Evolutionary conservation across 2,329 filamentous ascomycete species (phyloP).

Genomic region (Mycosphaerella arachidis): DNA sequence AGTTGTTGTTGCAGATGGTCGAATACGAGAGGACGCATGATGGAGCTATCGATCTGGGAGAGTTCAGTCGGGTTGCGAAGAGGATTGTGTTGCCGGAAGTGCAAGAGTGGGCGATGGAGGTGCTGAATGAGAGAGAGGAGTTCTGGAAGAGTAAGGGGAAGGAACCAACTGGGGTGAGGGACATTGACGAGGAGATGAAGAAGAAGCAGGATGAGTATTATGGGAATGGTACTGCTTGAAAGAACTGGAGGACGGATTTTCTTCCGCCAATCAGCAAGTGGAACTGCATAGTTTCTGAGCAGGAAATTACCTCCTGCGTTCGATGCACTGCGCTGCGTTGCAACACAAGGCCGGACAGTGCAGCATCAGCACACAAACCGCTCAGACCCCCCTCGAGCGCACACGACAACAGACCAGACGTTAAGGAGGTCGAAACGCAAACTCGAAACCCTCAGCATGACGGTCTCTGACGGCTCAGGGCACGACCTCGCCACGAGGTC

Average conservation of each 20-base stretch:
- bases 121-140: slow-evolving; percentile 69
- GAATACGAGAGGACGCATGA: slow-evolving; percentile 80
- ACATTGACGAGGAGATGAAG: slow-evolving; percentile 26
- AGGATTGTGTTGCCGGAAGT: slow-evolving; percentile 73
- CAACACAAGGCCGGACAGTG: not conserved
- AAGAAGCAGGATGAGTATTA: slow-evolving; percentile 35
- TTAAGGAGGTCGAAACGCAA: not conserved
- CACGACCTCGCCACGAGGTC: not conserved
- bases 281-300: not conserved
- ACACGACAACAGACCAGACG: not conserved
- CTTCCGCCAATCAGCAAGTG: not conserved
- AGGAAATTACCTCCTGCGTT: not conserved
- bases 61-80: slow-evolving; percentile 76
- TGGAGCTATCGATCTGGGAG: slow-evolving; percentile 68
- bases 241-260: not conserved
- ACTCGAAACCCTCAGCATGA: not conserved
- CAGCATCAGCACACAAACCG: not conserved
- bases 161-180: slow-evolving; percentile 22
- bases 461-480: not conserved
- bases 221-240: slow-evolving; percentile 16
- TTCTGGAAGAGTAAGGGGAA: slow-evolving; percentile 58
- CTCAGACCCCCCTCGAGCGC: not conserved
- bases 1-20: slow-evolving; percentile 88
- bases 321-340: not conserved
- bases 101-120: slow-evolving; percentile 69